phyloP scores from a whole-genome alignment of 1,139 yeast species.

The Torulaspora pretoriensis region DNA sequence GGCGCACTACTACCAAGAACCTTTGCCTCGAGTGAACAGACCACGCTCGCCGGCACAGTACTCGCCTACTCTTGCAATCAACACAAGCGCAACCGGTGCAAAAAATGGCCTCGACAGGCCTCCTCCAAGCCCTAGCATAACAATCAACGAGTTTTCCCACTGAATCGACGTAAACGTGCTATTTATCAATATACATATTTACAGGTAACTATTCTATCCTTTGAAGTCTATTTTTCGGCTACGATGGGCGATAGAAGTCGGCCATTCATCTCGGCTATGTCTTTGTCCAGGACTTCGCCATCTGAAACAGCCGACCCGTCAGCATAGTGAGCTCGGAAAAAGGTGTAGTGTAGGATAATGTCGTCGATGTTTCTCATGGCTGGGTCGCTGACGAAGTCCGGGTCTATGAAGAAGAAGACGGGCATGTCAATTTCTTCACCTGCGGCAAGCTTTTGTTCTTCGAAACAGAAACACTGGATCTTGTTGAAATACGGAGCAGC shows the following conservation, averaged over 20 bases:
- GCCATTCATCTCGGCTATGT: conserved; percentile 19
- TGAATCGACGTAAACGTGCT: conserved; percentile 2
- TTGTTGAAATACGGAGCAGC: conserved; percentile 95
- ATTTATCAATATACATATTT: conserved; percentile 6
- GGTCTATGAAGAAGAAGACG: conserved; percentile 94
- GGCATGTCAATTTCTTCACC: conserved; percentile 99
- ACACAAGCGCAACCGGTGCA: neutral
- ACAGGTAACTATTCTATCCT: conserved; percentile 2
- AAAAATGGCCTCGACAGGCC: conserved; percentile 1
- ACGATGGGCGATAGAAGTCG: conserved; percentile 19
- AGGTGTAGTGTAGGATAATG: conserved; percentile 85
- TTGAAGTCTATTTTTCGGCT: conserved; percentile 1
- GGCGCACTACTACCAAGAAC: conserved; percentile 32
- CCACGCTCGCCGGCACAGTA: conserved; percentile 2
- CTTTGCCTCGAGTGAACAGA: conserved; percentile 23
- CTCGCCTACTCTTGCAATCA: neutral
- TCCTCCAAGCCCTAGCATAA: conserved; percentile 19
- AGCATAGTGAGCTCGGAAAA: conserved; percentile 56
- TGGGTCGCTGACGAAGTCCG: conserved; percentile 95
- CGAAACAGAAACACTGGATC: conserved; percentile 97
- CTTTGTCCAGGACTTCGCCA: conserved; percentile 15
- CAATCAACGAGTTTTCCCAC: conserved; percentile 22
- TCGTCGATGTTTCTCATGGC: conserved; percentile 88
- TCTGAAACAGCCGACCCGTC: conserved; percentile 32
- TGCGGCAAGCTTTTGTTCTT: conserved; percentile 87